Evolutionary conservation across 2,329 filamentous ascomycete species (phyloP).

Genomic region (Neoscytalidium dimidiatum): DNA sequence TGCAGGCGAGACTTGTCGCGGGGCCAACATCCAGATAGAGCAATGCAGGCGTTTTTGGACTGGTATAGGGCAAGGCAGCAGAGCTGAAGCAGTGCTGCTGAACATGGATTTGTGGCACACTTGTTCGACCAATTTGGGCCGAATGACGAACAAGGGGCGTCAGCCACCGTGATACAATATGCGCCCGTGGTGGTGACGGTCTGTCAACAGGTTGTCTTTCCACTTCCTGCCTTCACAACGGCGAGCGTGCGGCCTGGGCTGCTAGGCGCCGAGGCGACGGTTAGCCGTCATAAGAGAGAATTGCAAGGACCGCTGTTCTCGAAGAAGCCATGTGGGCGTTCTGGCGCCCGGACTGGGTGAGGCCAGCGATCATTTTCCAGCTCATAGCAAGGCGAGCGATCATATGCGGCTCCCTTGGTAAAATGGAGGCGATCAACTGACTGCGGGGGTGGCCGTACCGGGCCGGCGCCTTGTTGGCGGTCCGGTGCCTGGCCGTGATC

Average conservation of each 20-base stretch:
- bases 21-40: conserved; percentile 15
- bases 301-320: not conserved
- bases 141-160: not conserved
- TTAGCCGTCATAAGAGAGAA: not conserved
- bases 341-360: not conserved
- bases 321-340: not conserved
- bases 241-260: not conserved
- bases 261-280: not conserved
- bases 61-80: conserved; percentile 1
- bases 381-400: not conserved
- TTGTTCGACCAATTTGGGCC: not conserved
- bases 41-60: conserved; percentile 6
- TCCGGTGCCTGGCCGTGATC: not conserved
- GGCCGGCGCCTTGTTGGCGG: not conserved
- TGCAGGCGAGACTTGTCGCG: conserved; percentile 15
- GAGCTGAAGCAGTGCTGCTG: not conserved
- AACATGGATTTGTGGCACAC: conserved; percentile 8
- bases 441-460: not conserved
- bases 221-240: not conserved
- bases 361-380: not conserved
- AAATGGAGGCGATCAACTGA: conserved; percentile 8
- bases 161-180: conserved; percentile 10
- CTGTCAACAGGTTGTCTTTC: not conserved
- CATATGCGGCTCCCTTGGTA: not conserved
- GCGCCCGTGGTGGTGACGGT: not conserved